These are phyloP conservation scores for Geotrichum carabidarum DNA, from an alignment of 1,139 yeast species.

Conservation along the genomic window DNA sequence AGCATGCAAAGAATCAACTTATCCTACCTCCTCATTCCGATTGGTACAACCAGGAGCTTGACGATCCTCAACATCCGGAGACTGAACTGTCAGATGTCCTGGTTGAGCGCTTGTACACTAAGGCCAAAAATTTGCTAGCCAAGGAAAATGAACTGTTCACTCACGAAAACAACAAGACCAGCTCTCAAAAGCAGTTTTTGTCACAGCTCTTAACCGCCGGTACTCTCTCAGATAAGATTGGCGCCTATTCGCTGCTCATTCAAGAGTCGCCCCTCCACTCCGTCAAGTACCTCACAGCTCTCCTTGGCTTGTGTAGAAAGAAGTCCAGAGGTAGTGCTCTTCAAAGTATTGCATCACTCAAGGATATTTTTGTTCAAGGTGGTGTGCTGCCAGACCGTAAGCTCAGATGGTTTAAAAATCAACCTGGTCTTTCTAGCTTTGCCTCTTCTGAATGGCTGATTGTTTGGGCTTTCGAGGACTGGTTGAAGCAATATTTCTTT, in stretches of 20 bases:
- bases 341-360: conserved; percentile 82
- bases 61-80: conserved; percentile 37
- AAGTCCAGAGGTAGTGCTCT: conserved; percentile 91
- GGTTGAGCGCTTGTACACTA: conserved; percentile 54
- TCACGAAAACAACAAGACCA: conserved; percentile 72
- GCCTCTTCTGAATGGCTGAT: conserved; percentile 50
- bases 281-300: conserved; percentile 71
- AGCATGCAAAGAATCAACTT: conserved; percentile 42
- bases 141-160: conserved; percentile 67
- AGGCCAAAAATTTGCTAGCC: conserved; percentile 63
- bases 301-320: conserved; percentile 75
- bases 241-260: conserved; percentile 83
- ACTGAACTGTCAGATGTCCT: conserved; percentile 47
- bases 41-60: conserved; percentile 62
- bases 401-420: conserved; percentile 73
- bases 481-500: conserved; percentile 71
- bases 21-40: conserved; percentile 60
- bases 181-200: conserved; percentile 84
- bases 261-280: conserved; percentile 96
- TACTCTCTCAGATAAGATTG: conserved; percentile 91
- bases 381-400: conserved; percentile 80
- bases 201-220: conserved; percentile 85
- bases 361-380: conserved; percentile 68
- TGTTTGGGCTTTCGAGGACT: conserved; percentile 82
- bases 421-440: conserved; percentile 47